Conservation (phyloP, 805 yeast species). For the Vanderwaltozyma verrucispora region DNA sequence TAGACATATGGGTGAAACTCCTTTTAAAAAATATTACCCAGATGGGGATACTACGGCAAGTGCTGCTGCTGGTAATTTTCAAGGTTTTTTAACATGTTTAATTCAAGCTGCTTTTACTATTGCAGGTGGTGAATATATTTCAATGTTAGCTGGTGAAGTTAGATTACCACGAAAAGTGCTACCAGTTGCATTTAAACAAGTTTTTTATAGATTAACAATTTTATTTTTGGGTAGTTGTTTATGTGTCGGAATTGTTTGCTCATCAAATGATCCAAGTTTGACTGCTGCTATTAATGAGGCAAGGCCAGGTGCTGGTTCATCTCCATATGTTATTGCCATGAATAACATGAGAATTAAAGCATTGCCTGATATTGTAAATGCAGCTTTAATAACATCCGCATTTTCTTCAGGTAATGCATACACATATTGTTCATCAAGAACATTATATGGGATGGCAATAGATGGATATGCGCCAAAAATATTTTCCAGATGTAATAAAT, state of each 20-base stretch:
- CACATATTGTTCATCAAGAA: constrained; percentile 60
- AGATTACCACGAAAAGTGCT: constrained; percentile 57
- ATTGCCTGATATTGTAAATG: constrained; percentile 72
- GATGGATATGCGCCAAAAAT: constrained; percentile 65
- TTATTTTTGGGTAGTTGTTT: constrained; percentile 67
- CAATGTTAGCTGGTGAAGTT: constrained; percentile 81
- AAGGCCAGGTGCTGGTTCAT: constrained; percentile 67
- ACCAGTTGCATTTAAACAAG: constrained; percentile 72
- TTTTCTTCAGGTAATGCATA: constrained; percentile 81
- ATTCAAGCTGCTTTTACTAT: constrained; percentile 68
- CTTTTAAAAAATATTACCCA: constrained; percentile 46
- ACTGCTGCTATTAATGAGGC: constrained; percentile 46
- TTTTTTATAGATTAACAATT: constrained; percentile 54
- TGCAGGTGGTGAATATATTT: constrained; percentile 79
- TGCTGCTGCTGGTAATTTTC: constrained; percentile 42
- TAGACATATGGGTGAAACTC: constrained; percentile 43
- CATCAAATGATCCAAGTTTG: constrained; percentile 55
- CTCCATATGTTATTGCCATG: constrained; percentile 83
- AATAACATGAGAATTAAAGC: constrained; percentile 51
- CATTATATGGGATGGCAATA: constrained; percentile 58
- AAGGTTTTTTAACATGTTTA: constrained; percentile 62
- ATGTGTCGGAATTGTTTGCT: constrained; percentile 67
- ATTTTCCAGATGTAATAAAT: constrained; percentile 48
- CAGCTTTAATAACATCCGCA: constrained; percentile 60
- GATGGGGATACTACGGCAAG: constrained; percentile 31